phyloP scores from a whole-genome alignment of 2,329 filamentous ascomycete genomes.

The Aspergillus sp. region DNA sequence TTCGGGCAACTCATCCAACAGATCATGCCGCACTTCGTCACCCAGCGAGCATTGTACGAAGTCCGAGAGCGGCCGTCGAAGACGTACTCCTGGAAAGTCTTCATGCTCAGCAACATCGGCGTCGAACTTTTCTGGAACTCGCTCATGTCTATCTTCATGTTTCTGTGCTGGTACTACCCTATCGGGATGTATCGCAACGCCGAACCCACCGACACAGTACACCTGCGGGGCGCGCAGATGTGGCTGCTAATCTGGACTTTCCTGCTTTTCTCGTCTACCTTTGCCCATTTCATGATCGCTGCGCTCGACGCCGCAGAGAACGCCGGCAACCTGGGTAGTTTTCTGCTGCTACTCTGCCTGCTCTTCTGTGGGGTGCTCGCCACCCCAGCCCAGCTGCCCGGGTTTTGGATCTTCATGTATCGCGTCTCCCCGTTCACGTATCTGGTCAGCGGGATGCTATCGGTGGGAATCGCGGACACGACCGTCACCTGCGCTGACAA shows the following conservation, averaged over 20 bases:
- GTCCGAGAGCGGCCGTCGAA: constrained; percentile 79
- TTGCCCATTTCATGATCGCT: constrained; percentile 3
- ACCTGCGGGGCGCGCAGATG: not conserved
- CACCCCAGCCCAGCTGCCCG: constrained; percentile 49
- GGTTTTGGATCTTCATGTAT: constrained; percentile 82
- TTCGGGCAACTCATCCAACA: constrained; percentile 54
- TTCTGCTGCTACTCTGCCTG: not conserved
- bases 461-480: not conserved
- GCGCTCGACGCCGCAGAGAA: not conserved
- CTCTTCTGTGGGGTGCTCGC: constrained; percentile 3
- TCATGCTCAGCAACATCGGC: constrained; percentile 76
- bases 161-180: constrained; percentile 79
- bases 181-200: constrained; percentile 40
- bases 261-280: constrained; percentile 1
- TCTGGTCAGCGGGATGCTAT: constrained; percentile 22
- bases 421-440: constrained; percentile 63
- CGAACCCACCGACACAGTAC: not conserved
- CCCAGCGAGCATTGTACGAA: constrained; percentile 78
- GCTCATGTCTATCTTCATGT: constrained; percentile 71
- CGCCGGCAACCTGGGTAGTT: not conserved
- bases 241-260: constrained; percentile 3
- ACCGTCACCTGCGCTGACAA: not conserved
- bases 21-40: constrained; percentile 76
- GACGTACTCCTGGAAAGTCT: constrained; percentile 78
- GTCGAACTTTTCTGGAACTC: constrained; percentile 77